Percentiles rank a stretch among this genome's conserved stretches.
phyloP scores from a whole-genome alignment of 2,329 filamentous ascomycete species.

The Corniculantispora saksenae region DNA sequence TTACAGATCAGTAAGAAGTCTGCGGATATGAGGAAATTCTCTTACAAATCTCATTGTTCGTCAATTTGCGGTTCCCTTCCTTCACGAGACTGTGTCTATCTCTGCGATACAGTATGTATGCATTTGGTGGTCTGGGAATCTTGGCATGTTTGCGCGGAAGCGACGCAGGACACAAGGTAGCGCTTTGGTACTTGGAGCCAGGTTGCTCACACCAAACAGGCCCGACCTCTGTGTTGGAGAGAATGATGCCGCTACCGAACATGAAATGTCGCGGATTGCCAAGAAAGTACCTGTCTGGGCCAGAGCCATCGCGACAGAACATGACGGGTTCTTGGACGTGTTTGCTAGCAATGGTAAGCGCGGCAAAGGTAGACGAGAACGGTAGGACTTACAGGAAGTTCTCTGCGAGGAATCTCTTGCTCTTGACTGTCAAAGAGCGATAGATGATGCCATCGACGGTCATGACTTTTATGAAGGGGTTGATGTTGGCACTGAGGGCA shows the following conservation, averaged over 20 bases:
- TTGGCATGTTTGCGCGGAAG: slow-evolving; percentile 23
- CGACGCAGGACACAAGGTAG: slow-evolving; percentile 18
- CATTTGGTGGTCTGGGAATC: slow-evolving; percentile 43
- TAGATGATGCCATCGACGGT: slow-evolving; percentile 24
- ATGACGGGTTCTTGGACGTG: slow-evolving; percentile 28
- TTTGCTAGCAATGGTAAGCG: slow-evolving; percentile 21
- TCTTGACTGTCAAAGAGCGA: slow-evolving; percentile 23
- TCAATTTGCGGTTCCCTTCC: slow-evolving; percentile 34
- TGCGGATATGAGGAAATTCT: background rate
- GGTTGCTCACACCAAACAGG: slow-evolving; percentile 27
- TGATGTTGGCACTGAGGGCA: slow-evolving; percentile 20
- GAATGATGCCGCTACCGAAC: slow-evolving; percentile 25
- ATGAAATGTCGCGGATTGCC: slow-evolving; percentile 29
- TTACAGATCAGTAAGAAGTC: slow-evolving; percentile 23
- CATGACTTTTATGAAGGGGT: slow-evolving; percentile 24
- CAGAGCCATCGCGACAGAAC: slow-evolving; percentile 30
- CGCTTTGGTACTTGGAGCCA: slow-evolving; percentile 18
- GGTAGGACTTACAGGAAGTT: slow-evolving; percentile 28
- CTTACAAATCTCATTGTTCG: slow-evolving; percentile 47
- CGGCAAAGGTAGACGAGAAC: background rate
- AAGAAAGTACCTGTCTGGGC: slow-evolving; percentile 29
- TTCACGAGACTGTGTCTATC: slow-evolving; percentile 39
- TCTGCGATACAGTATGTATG: slow-evolving; percentile 45
- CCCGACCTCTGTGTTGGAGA: slow-evolving; percentile 22
- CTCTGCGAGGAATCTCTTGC: slow-evolving; percentile 26